Base-by-base conservation (phyloP, 2,329 filamentous ascomycete species). In the Sporothrix protearum region DNA sequence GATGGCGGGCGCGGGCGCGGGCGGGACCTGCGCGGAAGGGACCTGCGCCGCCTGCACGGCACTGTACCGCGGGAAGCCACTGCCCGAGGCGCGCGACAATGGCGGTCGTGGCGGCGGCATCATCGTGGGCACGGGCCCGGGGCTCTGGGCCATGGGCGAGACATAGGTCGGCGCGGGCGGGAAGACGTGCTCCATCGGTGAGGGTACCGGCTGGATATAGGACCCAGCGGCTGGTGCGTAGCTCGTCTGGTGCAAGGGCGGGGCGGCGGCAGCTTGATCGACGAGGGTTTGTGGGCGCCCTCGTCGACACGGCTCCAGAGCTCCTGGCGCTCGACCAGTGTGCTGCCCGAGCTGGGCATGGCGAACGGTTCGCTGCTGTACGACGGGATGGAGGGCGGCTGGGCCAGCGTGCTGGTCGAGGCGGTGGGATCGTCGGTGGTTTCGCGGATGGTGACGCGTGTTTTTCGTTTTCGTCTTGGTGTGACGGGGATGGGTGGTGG, bases 261-360 rank as follows among this genome's bases (percentile, higher is more conserved):
- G 22, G 49, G 36, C 1, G 67, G 51, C 39, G 67, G 42, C 30
- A 61, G 36, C 30, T 49, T 61, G 68, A 49, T 70, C 9, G 57
- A 45, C 4, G 70, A 30, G 7, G 55, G 6, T 16, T 42, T 51
- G 19, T 16, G 42, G 9, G 64, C 51, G 19, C 69, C 71, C 22
- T 71, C 71, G 66, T 71, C 69, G 16, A 70, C 71, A 2, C 69
- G 64, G 57, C 70, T 61, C 71, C 71, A 73, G n/a, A 63, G 45
- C 10, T 69, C 71, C 7, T 68, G 61, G 1, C 61, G 61, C 39
- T 71, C 69, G n/a, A 72, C 67, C 36, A 69, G 61, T 14, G 68
- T 55, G 36, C n/a, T 57, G 22, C 59, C 59, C n/a, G 61, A 25
- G 53, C 39, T 49, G 63, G 70, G 14, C 47, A 33, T n/a, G 63